Conservation (phyloP, 306 rosid species). For the Dryas drummondii region DNA sequence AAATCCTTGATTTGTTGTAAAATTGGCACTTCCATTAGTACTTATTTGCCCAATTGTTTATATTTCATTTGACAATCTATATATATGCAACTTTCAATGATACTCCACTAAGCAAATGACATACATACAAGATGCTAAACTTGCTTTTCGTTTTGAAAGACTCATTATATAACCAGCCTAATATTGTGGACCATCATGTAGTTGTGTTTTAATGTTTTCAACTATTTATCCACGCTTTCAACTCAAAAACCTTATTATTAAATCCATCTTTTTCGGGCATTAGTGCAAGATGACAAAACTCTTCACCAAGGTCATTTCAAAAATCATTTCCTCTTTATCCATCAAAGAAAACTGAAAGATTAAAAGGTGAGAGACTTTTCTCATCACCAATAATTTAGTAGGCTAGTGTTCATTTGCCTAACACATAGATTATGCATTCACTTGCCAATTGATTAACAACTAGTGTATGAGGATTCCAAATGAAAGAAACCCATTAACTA, state of each 20-base stretch:
- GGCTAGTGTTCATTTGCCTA: constrained; percentile 9
- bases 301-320: constrained; percentile 11
- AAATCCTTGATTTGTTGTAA: background rate
- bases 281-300: constrained; percentile 17
- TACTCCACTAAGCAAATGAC: constrained; percentile 1
- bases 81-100: background rate
- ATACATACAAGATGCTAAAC: constrained; percentile 5
- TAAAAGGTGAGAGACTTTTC: constrained; percentile 3
- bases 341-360: background rate
- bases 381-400: constrained; percentile 12
- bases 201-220: background rate
- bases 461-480: background rate
- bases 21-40: background rate
- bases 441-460: background rate
- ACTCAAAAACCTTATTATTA: background rate
- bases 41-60: constrained; percentile 4
- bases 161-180: background rate
- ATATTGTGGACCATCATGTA: constrained; percentile 5
- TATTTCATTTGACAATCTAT: background rate
- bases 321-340: constrained; percentile 11
- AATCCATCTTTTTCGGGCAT: background rate
- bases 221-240: no score
- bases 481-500: background rate
- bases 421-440: background rate
- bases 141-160: background rate